Evolutionary conservation across 2,329 filamentous ascomycete genomes (phyloP).

Genomic region (Colletotrichum lupini): DNA sequence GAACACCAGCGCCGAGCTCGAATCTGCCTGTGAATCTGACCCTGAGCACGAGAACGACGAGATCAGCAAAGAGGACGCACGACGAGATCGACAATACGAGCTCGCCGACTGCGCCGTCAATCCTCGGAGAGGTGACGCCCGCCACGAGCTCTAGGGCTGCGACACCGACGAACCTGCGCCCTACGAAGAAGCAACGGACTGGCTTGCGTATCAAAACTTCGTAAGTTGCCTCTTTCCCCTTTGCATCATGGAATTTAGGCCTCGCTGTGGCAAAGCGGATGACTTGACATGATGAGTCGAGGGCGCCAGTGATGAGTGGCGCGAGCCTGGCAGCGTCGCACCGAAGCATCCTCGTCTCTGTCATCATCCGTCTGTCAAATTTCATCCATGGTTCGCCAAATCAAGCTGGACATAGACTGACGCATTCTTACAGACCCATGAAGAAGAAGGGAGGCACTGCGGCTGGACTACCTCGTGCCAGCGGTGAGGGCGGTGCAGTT

Average conservation of each 20-base stretch:
- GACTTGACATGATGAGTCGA: constrained; percentile 20
- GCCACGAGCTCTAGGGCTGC: constrained; percentile 67
- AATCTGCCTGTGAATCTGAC: constrained; percentile 2
- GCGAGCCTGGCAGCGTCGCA: constrained; percentile 19
- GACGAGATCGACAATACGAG: constrained; percentile 65
- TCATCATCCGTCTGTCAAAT: constrained; percentile 29
- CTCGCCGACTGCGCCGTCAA: constrained; percentile 63
- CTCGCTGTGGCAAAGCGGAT: neutral
- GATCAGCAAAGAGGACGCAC: constrained; percentile 64
- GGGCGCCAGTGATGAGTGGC: constrained; percentile 5
- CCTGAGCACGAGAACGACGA: constrained; percentile 53
- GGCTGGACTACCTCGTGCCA: constrained; percentile 74
- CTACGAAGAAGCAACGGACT: constrained; percentile 69
- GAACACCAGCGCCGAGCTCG: constrained; percentile 28
- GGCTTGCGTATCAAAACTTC: constrained; percentile 76
- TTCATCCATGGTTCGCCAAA: neutral
- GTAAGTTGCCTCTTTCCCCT: constrained; percentile 59
- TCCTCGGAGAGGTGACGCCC: constrained; percentile 59
- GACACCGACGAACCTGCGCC: constrained; percentile 67
- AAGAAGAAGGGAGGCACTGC: constrained; percentile 79
- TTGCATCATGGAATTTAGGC: neutral
- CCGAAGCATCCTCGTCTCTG: constrained; percentile 19
- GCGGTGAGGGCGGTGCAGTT: constrained; percentile 73
- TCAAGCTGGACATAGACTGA: constrained; percentile 6
- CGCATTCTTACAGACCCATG: constrained; percentile 67